A percentile compares a stretch with the other conserved stretches of the same genome.
These are phyloP conservation scores for Macrotyloma uniflorum DNA, from an alignment of 306 rosid genomes.

Conservation along the genomic window DNA sequence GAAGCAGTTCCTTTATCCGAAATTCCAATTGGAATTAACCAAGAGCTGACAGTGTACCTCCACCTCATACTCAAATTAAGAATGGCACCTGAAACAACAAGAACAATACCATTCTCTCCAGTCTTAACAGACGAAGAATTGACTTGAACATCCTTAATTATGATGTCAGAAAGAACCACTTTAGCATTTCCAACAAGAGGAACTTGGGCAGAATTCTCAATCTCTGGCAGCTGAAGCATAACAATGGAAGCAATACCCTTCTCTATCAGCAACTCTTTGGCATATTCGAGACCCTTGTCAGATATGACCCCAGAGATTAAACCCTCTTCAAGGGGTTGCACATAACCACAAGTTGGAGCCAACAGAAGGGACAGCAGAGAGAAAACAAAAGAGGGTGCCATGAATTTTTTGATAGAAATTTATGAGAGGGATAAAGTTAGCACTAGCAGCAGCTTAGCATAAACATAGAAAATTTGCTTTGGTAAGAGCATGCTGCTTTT, in stretches of 20 bases:
- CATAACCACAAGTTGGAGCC: slow-evolving; percentile 41
- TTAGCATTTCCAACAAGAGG: slow-evolving; percentile 63
- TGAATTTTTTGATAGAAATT: slow-evolving; percentile 37
- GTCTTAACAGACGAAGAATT: slow-evolving; percentile 60
- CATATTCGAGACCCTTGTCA: slow-evolving; percentile 73
- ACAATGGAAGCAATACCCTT: slow-evolving; percentile 63
- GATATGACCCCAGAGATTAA: slow-evolving; percentile 65
- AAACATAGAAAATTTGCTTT: background rate
- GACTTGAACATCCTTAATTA: slow-evolving; percentile 51
- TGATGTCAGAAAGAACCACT: slow-evolving; percentile 67
- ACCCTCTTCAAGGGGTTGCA: slow-evolving; percentile 55
- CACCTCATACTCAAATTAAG: slow-evolving; percentile 75
- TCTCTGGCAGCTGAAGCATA: slow-evolving; percentile 63
- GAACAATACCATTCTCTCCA: slow-evolving; percentile 64
- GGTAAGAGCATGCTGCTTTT: background rate
- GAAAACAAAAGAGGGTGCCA: slow-evolving; percentile 39
- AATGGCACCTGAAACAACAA: slow-evolving; percentile 69
- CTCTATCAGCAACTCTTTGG: slow-evolving; percentile 68
- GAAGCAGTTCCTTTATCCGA: slow-evolving; percentile 79
- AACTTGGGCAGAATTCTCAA: slow-evolving; percentile 58
- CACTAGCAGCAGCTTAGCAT: background rate
- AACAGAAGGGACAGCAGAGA: slow-evolving; percentile 40
- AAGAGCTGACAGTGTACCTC: slow-evolving; percentile 59
- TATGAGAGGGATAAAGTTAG: slow-evolving; percentile 31
- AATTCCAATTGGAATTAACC: slow-evolving; percentile 66